Conservation (phyloP, 148 eudicot genomes). For the Chenopodium suecicum region DNA sequence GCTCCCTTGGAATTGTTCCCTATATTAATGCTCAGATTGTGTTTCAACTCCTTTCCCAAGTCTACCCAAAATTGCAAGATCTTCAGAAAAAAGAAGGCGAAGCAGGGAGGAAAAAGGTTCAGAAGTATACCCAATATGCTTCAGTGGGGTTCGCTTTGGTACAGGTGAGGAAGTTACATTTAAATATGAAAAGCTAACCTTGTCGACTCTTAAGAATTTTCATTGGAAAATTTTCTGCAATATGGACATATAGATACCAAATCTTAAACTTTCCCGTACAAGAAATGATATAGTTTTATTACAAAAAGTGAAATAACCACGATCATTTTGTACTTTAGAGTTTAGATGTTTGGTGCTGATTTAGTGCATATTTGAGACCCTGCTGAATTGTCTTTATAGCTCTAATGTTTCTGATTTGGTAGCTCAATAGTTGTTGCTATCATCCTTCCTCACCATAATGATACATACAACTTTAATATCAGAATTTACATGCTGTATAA, state of each 20-base stretch:
- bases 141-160: constrained; percentile 98
- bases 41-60: constrained; percentile 93
- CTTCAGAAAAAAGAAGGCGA: constrained; percentile 98
- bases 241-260: neutral
- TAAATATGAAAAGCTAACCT: neutral
- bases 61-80: constrained; percentile 96
- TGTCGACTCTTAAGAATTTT: neutral
- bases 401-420: neutral
- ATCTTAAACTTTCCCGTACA: neutral
- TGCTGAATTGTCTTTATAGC: neutral
- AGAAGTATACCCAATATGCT: constrained; percentile 96
- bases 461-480: neutral
- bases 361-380: neutral
- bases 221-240: neutral
- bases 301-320: neutral
- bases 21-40: constrained; percentile 97
- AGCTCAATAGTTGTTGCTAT: neutral
- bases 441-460: neutral
- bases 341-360: neutral
- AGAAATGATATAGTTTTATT: neutral
- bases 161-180: constrained; percentile 60
- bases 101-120: constrained; percentile 96
- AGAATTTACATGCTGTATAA: neutral
- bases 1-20: constrained; percentile 99
- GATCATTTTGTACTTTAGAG: neutral